phyloP scores from a whole-genome alignment of 192 early-diverging fungal species.

The Tieghemiomyces parasiticus region DNA sequence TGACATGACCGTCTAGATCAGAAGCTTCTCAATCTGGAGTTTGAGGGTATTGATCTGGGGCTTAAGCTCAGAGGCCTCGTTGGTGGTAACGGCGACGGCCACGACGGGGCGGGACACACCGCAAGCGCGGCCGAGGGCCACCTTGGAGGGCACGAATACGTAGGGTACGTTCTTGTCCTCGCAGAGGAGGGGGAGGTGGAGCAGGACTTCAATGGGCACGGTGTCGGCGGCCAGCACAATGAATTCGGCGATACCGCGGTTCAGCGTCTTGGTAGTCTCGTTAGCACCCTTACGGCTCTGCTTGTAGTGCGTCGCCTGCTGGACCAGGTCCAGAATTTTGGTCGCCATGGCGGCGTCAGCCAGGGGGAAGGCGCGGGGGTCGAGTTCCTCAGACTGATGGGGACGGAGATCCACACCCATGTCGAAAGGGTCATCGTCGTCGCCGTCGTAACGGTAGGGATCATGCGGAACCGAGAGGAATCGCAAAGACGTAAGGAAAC shows the following conservation, averaged over 20 bases:
- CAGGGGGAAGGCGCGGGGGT: conserved; percentile 75
- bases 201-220: conserved; percentile 92
- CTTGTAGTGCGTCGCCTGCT: conserved; percentile 99
- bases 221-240: conserved; percentile 98
- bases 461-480: too few species aligned
- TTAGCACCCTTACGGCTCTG: conserved; percentile 99
- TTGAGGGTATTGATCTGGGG: conserved; percentile 83
- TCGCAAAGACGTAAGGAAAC: too few species aligned
- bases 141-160: conserved; percentile 96
- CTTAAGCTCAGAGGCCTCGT: conserved; percentile 93
- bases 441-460: too few species aligned
- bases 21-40: conserved; percentile 74
- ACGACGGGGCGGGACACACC: conserved; percentile 92
- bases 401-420: too few species aligned
- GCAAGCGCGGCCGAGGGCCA: conserved; percentile 91
- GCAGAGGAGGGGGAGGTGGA: conserved; percentile 93
- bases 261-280: conserved; percentile 98
- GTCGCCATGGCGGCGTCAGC: conserved; percentile 81
- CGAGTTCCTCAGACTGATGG: too few species aligned
- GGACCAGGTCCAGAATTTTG: conserved; percentile 91
- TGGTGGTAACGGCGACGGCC: conserved; percentile 86
- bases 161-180: conserved; percentile 99
- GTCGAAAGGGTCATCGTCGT: too few species aligned
- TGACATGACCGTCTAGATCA: neutral
- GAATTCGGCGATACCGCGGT: conserved; percentile 98